A percentile compares a stretch with the other conserved stretches of the same genome.
Conservation (phyloP, 306 rosid genomes). For the Cercis canadensis region DNA sequence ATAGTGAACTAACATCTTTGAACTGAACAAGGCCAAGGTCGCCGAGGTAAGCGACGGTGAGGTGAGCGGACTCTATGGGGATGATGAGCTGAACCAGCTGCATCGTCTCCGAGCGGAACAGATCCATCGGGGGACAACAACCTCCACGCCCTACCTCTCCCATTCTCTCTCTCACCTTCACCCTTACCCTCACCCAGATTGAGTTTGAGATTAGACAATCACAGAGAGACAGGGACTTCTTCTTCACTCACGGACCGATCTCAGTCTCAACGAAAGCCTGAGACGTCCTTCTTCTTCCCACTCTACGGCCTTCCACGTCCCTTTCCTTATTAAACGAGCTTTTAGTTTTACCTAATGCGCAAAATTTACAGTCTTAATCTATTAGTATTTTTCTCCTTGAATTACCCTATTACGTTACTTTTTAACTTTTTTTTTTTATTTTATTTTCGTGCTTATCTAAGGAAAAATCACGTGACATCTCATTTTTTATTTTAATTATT, state of each 20-base stretch:
- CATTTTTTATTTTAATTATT: no score
- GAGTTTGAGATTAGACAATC: no score
- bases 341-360: neutral
- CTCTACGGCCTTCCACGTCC: conserved; percentile 30
- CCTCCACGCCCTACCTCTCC: conserved; percentile 66
- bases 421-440: no score
- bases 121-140: conserved; percentile 96
- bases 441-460: no score
- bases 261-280: conserved; percentile 33
- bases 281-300: conserved; percentile 26
- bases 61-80: conserved; percentile 93
- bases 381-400: no score
- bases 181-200: neutral
- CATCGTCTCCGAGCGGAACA: conserved; percentile 98
- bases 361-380: neutral
- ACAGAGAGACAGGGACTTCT: neutral
- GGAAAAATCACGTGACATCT: no score
- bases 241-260: conserved; percentile 39
- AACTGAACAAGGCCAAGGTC: conserved; percentile 93
- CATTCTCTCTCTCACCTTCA: conserved; percentile 47
- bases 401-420: no score
- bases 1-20: conserved; percentile 68
- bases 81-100: conserved; percentile 96
- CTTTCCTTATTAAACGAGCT: neutral
- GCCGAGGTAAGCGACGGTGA: conserved; percentile 91